A percentile compares a stretch with the other conserved stretches of the same genome.
Conservation (phyloP, 2,329 filamentous ascomycete species). For the Fonsecaea pedrosoi region DNA sequence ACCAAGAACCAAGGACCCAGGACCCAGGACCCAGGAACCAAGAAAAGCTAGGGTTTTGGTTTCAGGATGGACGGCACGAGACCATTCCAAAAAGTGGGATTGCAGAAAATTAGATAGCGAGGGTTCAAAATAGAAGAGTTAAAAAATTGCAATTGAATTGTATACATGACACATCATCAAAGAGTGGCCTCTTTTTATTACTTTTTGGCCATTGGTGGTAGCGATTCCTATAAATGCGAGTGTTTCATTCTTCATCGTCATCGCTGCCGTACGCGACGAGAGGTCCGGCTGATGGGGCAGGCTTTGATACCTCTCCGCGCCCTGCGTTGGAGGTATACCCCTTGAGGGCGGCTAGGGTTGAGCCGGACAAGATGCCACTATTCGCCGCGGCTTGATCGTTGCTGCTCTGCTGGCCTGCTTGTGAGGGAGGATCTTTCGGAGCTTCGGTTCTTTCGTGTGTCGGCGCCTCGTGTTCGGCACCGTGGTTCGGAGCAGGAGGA, state of each 20-base stretch:
- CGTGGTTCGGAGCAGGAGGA: constrained; percentile 38
- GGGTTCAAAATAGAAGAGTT: no score
- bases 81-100: no score
- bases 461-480: constrained; percentile 27
- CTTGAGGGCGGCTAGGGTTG: constrained; percentile 80
- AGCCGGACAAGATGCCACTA: constrained; percentile 78
- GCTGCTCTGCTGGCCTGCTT: constrained; percentile 38
- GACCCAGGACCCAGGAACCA: no score
- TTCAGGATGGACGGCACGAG: no score
- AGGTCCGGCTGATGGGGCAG: constrained; percentile 68
- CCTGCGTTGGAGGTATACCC: constrained; percentile 57
- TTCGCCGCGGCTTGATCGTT: constrained; percentile 40
- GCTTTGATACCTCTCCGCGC: constrained; percentile 52
- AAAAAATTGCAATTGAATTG: no score
- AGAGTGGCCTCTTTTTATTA: no score
- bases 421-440: constrained; percentile 27
- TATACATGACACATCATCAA: no score
- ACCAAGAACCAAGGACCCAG: no score
- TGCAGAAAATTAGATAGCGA: no score
- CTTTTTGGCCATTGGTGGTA: no score
- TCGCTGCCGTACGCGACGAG: constrained; percentile 91
- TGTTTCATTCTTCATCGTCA: constrained; percentile 71
- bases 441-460: constrained; percentile 15
- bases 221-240: neutral
- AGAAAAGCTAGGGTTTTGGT: no score